phyloP scores from a whole-genome alignment of 805 yeast species.

The Brettanomyces bruxellensis region DNA sequence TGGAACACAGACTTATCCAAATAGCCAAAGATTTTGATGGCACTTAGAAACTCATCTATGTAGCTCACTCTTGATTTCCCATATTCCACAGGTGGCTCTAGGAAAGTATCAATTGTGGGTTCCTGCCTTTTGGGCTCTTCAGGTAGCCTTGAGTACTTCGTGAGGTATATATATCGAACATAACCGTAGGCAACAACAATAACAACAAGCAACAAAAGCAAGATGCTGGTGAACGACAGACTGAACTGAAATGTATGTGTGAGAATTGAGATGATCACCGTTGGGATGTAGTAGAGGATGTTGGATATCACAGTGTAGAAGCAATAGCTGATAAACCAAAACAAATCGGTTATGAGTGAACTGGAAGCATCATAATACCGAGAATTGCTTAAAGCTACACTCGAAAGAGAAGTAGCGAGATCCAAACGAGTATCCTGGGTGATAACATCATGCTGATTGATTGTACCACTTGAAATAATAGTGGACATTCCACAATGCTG shows the following conservation, averaged over 20 bases:
- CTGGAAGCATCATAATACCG: background rate
- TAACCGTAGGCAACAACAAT: slow-evolving; percentile 33
- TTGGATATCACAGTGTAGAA: slow-evolving; percentile 8
- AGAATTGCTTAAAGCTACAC: background rate
- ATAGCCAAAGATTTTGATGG: slow-evolving; percentile 90
- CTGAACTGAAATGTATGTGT: slow-evolving; percentile 42
- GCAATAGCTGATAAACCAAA: slow-evolving; percentile 14
- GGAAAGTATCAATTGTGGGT: slow-evolving; percentile 38
- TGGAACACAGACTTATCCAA: slow-evolving; percentile 85
- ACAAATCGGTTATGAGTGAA: slow-evolving; percentile 1
- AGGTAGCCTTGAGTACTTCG: slow-evolving; percentile 51
- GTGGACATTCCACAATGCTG: no score
- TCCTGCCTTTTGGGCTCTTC: slow-evolving; percentile 34
- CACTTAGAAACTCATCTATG: slow-evolving; percentile 81
- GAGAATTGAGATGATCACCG: slow-evolving; percentile 20
- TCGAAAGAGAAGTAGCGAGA: background rate
- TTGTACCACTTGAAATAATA: no score
- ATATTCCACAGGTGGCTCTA: slow-evolving; percentile 26
- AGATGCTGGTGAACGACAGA: slow-evolving; percentile 39
- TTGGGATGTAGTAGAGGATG: slow-evolving; percentile 13
- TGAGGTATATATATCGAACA: slow-evolving; percentile 54
- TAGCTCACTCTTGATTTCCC: slow-evolving; percentile 47
- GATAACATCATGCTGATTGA: background rate
- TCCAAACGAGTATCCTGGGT: background rate
- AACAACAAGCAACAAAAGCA: slow-evolving; percentile 24